Base-by-base conservation (phyloP, 1,284 basidiomycete species). In the Ustilago vetiveriae region DNA sequence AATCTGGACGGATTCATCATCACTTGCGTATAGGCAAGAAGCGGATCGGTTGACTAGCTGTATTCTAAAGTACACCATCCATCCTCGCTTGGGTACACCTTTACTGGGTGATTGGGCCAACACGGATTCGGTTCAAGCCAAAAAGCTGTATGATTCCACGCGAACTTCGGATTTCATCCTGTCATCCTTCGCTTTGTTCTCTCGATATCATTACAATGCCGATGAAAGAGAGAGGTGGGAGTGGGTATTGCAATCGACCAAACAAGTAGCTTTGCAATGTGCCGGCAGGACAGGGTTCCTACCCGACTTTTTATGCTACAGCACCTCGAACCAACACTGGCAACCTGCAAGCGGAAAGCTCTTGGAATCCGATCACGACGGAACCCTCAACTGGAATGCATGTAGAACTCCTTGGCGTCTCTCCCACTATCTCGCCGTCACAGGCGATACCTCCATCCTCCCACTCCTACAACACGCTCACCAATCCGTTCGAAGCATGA, bases 41-140 rank as follows among this genome's bases (percentile, higher is more conserved):
- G 77, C 68, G 9, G 65, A 68, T 36, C 29, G 39, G 3, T 33
- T 79, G n/a, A 24, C 54, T 7, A 55, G 56, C 26, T 41, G 48
- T 2, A 27, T 79, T 6, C n/a, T 78, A 30, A 32, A 38, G 22
- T 38, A 74, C 27, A 62, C 53, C 6, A 72, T 79, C 19, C 74
- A 79, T 47, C 69, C 72, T 0, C 32, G 58, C 4, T 49, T 79
- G 11, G 45, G 63, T 14, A 69, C 66, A 3, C 77, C 77, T 8
- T 27, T 78, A 35, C 40, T 79, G 21, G 77, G 77, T n/a, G 77
- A 79, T 46, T 79, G 77, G 77, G 68, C 62, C 30, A 74, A 74
- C 39, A 17, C 16, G 1, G 74, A 76, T 35, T 47, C 51, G 16
- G 27, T 51, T 2, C 58, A 73, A 22, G 72, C 41, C 3, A 27